Percentiles rank a stretch among this genome's conserved stretches.
These are phyloP conservation scores for Russula sp. DNA, from an alignment of 768 basidiomycete genomes.

Conservation along the genomic window DNA sequence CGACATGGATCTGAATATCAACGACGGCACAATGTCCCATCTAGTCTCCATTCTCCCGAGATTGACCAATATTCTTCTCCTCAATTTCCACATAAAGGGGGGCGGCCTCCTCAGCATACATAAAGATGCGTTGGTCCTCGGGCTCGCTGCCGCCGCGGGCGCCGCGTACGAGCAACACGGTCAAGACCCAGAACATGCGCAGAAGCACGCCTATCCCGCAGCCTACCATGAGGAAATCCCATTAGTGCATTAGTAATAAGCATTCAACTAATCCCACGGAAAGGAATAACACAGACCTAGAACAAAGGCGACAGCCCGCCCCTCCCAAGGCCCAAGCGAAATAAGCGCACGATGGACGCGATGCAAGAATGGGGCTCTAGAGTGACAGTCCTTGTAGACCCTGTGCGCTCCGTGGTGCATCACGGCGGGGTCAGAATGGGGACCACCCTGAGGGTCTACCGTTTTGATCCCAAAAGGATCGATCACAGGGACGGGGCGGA, in stretches of 20 bases:
- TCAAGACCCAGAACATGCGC: slow-evolving; percentile 72
- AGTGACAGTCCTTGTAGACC: slow-evolving; percentile 25
- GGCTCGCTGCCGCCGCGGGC: slow-evolving; percentile 36
- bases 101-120: slow-evolving; percentile 11
- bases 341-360: slow-evolving; percentile 62
- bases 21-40: neutral
- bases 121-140: slow-evolving; percentile 20
- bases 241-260: neutral
- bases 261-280: neutral
- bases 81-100: neutral
- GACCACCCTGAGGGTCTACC: neutral
- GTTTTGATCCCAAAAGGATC: neutral
- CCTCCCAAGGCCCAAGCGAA: slow-evolving; percentile 76
- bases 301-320: slow-evolving; percentile 74
- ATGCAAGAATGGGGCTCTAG: slow-evolving; percentile 20
- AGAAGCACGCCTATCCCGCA: slow-evolving; percentile 78
- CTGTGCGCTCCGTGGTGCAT: slow-evolving; percentile 14
- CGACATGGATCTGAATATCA: no score
- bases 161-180: slow-evolving; percentile 52
- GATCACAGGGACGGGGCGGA: neutral
- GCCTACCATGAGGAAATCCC: slow-evolving; percentile 35
- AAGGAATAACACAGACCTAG: slow-evolving; percentile 43
- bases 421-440: neutral
- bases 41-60: neutral
- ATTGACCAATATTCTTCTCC: neutral